A percentile compares a stretch with the other conserved stretches of the same genome.
phyloP scores from a whole-genome alignment of 75 land plant species.

The Sequoiadendron giganteum region DNA sequence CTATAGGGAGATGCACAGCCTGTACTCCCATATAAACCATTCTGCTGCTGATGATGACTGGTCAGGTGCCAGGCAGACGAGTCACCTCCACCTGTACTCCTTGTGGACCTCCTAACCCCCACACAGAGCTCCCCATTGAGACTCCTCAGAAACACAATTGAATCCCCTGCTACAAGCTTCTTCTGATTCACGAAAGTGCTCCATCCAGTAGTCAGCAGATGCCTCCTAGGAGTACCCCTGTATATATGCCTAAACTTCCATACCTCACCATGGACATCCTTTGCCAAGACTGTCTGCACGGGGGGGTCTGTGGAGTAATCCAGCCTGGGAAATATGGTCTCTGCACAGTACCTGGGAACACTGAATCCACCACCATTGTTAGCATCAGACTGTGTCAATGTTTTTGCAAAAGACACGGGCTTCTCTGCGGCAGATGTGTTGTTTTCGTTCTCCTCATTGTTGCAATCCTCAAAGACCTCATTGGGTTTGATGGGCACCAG shows the following conservation, averaged over 20 bases:
- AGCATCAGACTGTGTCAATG: constrained; percentile 97
- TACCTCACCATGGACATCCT: constrained; percentile 91
- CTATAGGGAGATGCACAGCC: constrained; percentile 24
- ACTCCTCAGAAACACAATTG: constrained; percentile 86
- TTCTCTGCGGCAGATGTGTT: constrained; percentile 53
- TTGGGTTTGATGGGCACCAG: constrained; percentile 47
- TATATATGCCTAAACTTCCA: constrained; percentile 99
- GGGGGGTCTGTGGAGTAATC: constrained; percentile 92
- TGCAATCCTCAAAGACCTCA: constrained; percentile 28
- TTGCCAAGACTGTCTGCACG: constrained; percentile 85
- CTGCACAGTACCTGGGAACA: constrained; percentile 96
- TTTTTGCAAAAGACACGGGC: constrained; percentile 89
- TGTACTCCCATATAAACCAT: constrained; percentile 20
- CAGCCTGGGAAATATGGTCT: constrained; percentile 91
- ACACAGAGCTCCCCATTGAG: constrained; percentile 90
- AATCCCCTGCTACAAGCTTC: constrained; percentile 98
- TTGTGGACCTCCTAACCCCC: constrained; percentile 83
- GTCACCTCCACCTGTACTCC: constrained; percentile 55
- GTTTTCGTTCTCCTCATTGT: background rate
- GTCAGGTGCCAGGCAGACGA: constrained; percentile 39
- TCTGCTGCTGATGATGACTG: constrained; percentile 22
- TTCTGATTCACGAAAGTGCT: constrained; percentile 98
- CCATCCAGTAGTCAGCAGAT: constrained; percentile 97
- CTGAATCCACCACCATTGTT: constrained; percentile 99
- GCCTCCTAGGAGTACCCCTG: constrained; percentile 93